phyloP scores from a whole-genome alignment of 176 grass and related monocot genomes.

The Cenchrus fungigraminus region DNA sequence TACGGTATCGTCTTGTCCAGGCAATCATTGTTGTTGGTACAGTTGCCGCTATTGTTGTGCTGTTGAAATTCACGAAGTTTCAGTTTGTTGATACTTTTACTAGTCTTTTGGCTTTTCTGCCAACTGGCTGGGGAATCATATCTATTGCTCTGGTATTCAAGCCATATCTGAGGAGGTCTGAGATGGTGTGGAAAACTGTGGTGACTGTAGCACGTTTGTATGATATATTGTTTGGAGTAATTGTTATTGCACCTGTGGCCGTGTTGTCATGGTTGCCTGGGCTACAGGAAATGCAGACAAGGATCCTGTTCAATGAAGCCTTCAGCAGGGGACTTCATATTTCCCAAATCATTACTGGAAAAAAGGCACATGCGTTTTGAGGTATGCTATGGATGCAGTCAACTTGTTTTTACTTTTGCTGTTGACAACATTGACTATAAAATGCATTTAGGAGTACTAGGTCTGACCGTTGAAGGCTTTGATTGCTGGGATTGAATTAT shows the following conservation, averaged over 20 bases:
- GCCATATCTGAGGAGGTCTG: slow-evolving; percentile 66
- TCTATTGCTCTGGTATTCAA: slow-evolving; percentile 92
- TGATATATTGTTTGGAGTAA: slow-evolving; percentile 86
- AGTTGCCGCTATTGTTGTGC: slow-evolving; percentile 60
- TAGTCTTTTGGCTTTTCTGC: slow-evolving; percentile 85
- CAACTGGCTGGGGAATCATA: slow-evolving; percentile 94
- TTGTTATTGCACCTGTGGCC: slow-evolving; percentile 87
- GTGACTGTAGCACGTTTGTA: slow-evolving; percentile 81
- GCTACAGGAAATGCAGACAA: slow-evolving; percentile 96
- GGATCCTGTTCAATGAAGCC: slow-evolving; percentile 96
- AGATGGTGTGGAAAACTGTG: slow-evolving; percentile 78
- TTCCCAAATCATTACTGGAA: slow-evolving; percentile 86
- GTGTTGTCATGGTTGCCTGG: slow-evolving; percentile 95
- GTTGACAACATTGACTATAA: neutral
- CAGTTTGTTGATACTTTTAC: slow-evolving; percentile 80
- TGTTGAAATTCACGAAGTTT: slow-evolving; percentile 75
- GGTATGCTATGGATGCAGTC: slow-evolving; percentile 50
- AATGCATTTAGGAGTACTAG: neutral
- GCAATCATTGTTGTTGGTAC: slow-evolving; percentile 60
- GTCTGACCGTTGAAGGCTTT: neutral
- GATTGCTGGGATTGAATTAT: neutral
- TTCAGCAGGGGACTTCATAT: slow-evolving; percentile 93
- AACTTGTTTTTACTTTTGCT: slow-evolving; percentile 26
- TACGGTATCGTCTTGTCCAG: slow-evolving; percentile 82
- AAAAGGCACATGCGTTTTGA: slow-evolving; percentile 67